Conservation (phyloP, 2,329 filamentous ascomycete species). For the Cordyceps farinosa region DNA sequence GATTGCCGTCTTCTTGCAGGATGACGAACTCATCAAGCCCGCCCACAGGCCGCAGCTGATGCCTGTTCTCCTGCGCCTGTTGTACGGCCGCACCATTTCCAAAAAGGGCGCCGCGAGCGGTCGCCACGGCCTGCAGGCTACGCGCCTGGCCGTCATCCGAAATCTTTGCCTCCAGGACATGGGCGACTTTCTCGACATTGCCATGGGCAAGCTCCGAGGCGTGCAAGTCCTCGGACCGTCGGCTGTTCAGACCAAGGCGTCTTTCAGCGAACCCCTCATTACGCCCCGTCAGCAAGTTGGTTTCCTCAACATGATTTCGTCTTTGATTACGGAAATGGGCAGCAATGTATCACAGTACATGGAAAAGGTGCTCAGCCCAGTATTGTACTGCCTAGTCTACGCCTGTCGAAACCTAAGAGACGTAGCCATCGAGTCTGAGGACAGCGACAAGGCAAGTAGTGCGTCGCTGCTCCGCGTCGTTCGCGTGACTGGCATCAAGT, state of each 20-base stretch:
- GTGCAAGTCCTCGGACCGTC: slow-evolving; percentile 55
- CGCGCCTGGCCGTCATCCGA: slow-evolving; percentile 75
- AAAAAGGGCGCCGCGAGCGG: slow-evolving; percentile 74
- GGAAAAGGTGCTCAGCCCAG: slow-evolving; percentile 65
- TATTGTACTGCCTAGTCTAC: slow-evolving; percentile 76
- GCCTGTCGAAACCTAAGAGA: slow-evolving; percentile 59
- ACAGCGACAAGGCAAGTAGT: slow-evolving; percentile 40
- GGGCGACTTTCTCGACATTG: slow-evolving; percentile 77
- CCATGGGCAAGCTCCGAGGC: slow-evolving; percentile 65
- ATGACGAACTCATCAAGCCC: slow-evolving; percentile 67
- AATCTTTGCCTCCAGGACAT: slow-evolving; percentile 72
- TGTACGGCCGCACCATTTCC: slow-evolving; percentile 87
- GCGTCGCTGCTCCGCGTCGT: slow-evolving; percentile 62
- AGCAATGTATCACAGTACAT: slow-evolving; percentile 67
- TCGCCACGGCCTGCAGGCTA: slow-evolving; percentile 75
- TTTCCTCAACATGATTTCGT: slow-evolving; percentile 85
- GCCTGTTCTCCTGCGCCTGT: slow-evolving; percentile 78
- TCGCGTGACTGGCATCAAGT: slow-evolving; percentile 74
- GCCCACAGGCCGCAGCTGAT: slow-evolving; percentile 72
- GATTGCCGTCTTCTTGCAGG: slow-evolving; percentile 80
- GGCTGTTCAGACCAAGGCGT: slow-evolving; percentile 43
- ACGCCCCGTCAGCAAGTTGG: slow-evolving; percentile 79
- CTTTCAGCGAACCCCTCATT: slow-evolving; percentile 57
- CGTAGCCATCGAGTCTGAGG: slow-evolving; percentile 31
- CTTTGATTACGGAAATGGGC: slow-evolving; percentile 81